Evolutionary conservation across 2,329 filamentous ascomycete genomes (phyloP).

Genomic region (Chrysoporthe deuterocubensis): DNA sequence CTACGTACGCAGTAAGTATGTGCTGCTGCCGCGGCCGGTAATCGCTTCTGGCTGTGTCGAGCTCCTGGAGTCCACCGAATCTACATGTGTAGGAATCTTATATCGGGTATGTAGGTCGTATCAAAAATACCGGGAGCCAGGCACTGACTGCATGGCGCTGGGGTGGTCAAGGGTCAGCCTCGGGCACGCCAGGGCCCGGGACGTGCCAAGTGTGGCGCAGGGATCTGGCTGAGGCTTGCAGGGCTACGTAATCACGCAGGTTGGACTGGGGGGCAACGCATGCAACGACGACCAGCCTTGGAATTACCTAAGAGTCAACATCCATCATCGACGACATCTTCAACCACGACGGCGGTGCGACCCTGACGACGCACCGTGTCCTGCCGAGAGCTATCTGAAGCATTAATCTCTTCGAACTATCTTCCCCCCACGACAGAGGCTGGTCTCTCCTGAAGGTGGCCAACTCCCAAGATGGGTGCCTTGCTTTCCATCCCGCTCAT

Average conservation of each 20-base stretch:
- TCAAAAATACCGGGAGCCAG: not conserved
- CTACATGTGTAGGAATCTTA: not conserved
- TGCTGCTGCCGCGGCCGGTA: no score
- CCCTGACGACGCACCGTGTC: not conserved
- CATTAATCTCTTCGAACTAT: not conserved
- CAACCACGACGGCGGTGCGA: not conserved
- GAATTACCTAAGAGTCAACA: conserved; percentile 14
- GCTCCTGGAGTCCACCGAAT: no score
- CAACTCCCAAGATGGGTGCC: conserved; percentile 75
- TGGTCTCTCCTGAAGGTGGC: conserved; percentile 7
- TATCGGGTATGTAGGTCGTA: not conserved
- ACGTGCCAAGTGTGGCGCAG: not conserved
- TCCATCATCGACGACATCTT: conserved; percentile 8
- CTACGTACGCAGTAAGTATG: no score
- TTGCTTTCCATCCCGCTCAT: conserved; percentile 87
- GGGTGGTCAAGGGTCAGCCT: not conserved
- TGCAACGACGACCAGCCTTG: conserved; percentile 5
- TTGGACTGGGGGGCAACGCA: not conserved
- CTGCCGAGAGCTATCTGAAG: not conserved
- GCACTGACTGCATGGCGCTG: not conserved
- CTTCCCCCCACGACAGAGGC: conserved; percentile 10
- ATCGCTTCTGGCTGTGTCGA: no score
- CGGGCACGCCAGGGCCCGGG: not conserved
- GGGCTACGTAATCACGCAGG: not conserved
- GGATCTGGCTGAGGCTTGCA: not conserved